phyloP scores from a whole-genome alignment of 371 early-diverging fungal species.

The Mortierella sp. region DNA sequence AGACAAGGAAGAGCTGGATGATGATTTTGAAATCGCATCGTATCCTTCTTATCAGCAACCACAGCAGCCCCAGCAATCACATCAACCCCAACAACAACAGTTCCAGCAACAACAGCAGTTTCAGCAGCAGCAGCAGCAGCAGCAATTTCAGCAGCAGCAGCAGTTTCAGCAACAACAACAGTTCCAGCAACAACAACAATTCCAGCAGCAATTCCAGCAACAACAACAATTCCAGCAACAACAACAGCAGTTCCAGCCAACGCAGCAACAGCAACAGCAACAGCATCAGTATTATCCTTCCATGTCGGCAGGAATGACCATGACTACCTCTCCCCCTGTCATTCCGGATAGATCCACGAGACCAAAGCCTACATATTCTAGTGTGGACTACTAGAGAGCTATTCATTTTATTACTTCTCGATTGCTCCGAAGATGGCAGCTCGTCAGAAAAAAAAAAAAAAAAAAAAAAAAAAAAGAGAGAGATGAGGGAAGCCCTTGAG shows the following conservation, averaged over 20 bases:
- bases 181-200: not conserved
- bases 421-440: not conserved
- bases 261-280: conserved; percentile 6
- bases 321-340: conserved; percentile 21
- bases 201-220: not conserved
- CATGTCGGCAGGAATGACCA: conserved; percentile 19
- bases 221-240: too few relatives aligned
- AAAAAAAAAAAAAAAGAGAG: not conserved
- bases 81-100: too few relatives aligned
- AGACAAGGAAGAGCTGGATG: conserved; percentile 46
- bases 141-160: too few relatives aligned
- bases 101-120: too few relatives aligned
- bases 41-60: not conserved
- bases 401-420: not conserved
- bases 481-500: too few relatives aligned
- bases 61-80: not conserved
- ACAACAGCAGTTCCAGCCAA: not conserved
- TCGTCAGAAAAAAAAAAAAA: not conserved
- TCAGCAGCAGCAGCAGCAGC: too few relatives aligned
- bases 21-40: conserved; percentile 21
- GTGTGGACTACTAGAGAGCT: not conserved
- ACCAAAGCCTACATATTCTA: not conserved
- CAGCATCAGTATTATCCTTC: not conserved
- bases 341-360: not conserved
- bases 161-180: too few relatives aligned